Conservation (phyloP, 1,284 basidiomycete species). For the Fereydounia khargensis region DNA sequence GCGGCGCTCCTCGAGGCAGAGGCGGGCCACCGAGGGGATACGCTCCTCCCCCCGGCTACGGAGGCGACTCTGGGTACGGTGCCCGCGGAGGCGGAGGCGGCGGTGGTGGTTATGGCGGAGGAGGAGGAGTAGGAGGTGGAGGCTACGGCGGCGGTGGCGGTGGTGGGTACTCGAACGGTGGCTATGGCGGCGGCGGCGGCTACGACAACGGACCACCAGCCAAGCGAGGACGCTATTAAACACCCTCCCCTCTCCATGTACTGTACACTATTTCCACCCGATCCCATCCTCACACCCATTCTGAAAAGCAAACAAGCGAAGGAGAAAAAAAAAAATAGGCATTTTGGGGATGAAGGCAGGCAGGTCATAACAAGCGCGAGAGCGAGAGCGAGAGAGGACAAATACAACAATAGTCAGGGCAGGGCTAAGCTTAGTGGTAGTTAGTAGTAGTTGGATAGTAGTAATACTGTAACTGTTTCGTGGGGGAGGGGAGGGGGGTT, state of each 20-base stretch:
- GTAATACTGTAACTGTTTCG: too few relatives aligned
- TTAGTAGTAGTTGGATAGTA: too few relatives aligned
- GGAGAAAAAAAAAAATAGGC: too few relatives aligned
- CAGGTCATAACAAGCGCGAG: too few relatives aligned
- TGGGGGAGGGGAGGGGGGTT: too few relatives aligned
- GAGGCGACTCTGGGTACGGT: constrained; percentile 7
- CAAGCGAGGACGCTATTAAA: constrained; percentile 25
- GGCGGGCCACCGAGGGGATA: constrained; percentile 3
- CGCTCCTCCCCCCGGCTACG: constrained; percentile 2
- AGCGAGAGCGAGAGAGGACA: too few relatives aligned
- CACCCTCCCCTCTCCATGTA: background rate
- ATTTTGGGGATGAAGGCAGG: too few relatives aligned
- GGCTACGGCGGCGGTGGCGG: constrained; percentile 1
- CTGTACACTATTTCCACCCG: background rate
- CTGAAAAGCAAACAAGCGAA: too few relatives aligned
- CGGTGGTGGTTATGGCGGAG: constrained; percentile 3
- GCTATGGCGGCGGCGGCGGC: background rate
- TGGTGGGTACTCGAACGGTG: background rate
- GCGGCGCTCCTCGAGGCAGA: background rate
- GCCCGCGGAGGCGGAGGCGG: constrained; percentile 5
- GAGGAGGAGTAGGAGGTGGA: background rate
- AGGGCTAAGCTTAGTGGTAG: too few relatives aligned
- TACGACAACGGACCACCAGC: constrained; percentile 14
- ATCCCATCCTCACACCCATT: too few relatives aligned
- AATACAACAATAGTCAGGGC: too few relatives aligned